A percentile compares a stretch with the other conserved stretches of the same genome.
Conservation (phyloP, 345 rosid species). For the Linum usitatissimum region DNA sequence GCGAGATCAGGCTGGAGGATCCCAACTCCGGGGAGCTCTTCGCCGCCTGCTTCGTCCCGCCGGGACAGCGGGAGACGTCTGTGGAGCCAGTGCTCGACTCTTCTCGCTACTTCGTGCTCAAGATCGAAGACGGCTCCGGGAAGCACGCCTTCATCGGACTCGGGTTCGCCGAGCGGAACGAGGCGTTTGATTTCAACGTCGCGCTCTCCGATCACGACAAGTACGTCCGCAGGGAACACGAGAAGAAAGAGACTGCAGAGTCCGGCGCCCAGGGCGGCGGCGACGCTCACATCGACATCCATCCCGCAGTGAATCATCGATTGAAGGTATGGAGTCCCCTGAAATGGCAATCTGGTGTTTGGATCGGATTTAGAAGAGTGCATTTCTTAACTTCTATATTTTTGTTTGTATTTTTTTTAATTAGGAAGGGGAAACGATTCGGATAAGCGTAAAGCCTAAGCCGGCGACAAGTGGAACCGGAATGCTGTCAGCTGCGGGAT, state of each 20-base stretch:
- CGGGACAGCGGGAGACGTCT: constrained; percentile 71
- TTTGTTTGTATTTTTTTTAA: not conserved
- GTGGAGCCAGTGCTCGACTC: constrained; percentile 98
- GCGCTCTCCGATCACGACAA: constrained; percentile 97
- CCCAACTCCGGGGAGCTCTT: constrained; percentile 81
- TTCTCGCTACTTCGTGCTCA: constrained; percentile 84
- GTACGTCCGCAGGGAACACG: constrained; percentile 70
- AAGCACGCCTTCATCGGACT: constrained; percentile 93
- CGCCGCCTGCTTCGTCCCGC: constrained; percentile 86
- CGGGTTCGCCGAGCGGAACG: constrained; percentile 90
- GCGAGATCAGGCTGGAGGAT: constrained; percentile 98
- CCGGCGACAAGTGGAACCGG: constrained; percentile 67
- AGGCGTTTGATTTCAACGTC: constrained; percentile 98
- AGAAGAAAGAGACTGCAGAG: constrained; percentile 68
- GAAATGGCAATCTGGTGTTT: not conserved
- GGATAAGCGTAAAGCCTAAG: constrained; percentile 89
- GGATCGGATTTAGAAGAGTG: constrained; percentile 2
- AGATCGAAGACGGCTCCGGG: constrained; percentile 90
- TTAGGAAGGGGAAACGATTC: constrained; percentile 97
- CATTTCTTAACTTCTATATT: not conserved
- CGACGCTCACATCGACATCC: constrained; percentile 76
- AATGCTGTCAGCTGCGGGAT: constrained; percentile 89
- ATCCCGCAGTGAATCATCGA: constrained; percentile 94
- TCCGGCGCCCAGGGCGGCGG: constrained; percentile 27
- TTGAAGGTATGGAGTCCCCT: constrained; percentile 52